phyloP scores from a whole-genome alignment of 768 basidiomycete species.

The Lactarius quietus region DNA sequence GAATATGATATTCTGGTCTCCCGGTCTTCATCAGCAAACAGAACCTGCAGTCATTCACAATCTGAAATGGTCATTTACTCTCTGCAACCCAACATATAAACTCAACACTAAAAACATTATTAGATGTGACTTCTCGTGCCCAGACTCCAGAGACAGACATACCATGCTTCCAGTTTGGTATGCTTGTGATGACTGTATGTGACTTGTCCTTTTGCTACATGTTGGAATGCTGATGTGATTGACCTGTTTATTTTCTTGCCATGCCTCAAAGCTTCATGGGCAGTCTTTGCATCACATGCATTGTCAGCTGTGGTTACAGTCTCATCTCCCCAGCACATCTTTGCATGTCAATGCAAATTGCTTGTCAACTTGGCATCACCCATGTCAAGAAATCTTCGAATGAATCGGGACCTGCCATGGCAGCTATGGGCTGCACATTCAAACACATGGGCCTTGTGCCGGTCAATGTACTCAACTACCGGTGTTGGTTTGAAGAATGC shows the following conservation, averaged over 20 bases:
- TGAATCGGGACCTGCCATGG: too few species aligned
- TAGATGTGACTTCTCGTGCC: too few species aligned
- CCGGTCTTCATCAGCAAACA: too few species aligned
- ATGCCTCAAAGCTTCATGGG: not conserved
- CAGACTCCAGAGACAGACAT: too few species aligned
- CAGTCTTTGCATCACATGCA: not conserved
- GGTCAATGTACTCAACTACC: not conserved
- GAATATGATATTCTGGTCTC: too few species aligned
- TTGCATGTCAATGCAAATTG: constrained; percentile 4
- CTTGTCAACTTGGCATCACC: constrained; percentile 14
- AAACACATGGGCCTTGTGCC: not conserved
- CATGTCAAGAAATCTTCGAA: too few species aligned
- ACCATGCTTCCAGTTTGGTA: constrained; percentile 1
- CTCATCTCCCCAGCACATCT: constrained; percentile 4
- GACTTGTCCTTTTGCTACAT: not conserved
- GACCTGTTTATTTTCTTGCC: not conserved
- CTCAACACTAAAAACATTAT: too few species aligned
- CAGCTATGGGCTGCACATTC: not conserved
- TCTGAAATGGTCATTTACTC: too few species aligned
- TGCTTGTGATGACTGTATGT: constrained; percentile 1
- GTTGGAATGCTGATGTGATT: constrained; percentile 1
- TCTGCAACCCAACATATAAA: too few species aligned
- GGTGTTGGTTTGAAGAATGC: not conserved
- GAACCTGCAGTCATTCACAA: too few species aligned
- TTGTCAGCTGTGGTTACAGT: not conserved